Percentiles rank a stretch among this genome's conserved stretches.
Evolutionary conservation across 805 yeast genomes (phyloP).

Genomic region (Metschnikowia santaceciliae): DNA sequence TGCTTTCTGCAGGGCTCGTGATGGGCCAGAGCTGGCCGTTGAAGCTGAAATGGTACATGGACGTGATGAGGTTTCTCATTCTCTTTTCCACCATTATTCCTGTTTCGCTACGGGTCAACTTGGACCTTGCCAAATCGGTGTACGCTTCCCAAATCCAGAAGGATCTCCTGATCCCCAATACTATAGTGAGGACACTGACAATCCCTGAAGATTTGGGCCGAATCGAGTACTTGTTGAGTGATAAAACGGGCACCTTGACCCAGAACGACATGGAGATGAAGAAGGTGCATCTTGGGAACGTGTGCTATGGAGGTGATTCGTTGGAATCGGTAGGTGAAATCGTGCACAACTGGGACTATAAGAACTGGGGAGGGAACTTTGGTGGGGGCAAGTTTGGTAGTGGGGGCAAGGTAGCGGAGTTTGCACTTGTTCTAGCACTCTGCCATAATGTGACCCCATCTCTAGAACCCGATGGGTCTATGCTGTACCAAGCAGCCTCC

Average conservation of each 20-base stretch:
- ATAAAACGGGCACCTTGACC: conserved; percentile 95
- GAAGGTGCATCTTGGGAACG: conserved; percentile 87
- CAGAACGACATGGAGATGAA: conserved; percentile 98
- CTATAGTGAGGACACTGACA: conserved; percentile 94
- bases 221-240: conserved; percentile 86
- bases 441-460: conserved; percentile 98
- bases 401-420: conserved; percentile 55
- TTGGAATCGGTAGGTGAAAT: conserved; percentile 82
- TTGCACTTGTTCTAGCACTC: conserved; percentile 78
- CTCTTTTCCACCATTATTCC: conserved; percentile 94
- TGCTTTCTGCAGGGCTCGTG: conserved; percentile 73
- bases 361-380: conserved; percentile 49
- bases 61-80: conserved; percentile 84
- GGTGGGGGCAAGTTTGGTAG: too few species aligned
- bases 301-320: conserved; percentile 87
- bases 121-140: conserved; percentile 93
- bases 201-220: conserved; percentile 98
- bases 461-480: conserved; percentile 35
- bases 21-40: conserved; percentile 69
- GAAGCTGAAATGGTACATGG: conserved; percentile 75
- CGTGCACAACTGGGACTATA: conserved; percentile 27
- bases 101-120: conserved; percentile 87
- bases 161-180: conserved; percentile 73
- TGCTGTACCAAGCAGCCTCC: conserved; percentile 92
- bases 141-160: conserved; percentile 94